Evolutionary conservation across 2,329 filamentous ascomycete genomes (phyloP), one percentile per base, ranked within the genome.

Genomic region (Xylaria sp.): DNA sequence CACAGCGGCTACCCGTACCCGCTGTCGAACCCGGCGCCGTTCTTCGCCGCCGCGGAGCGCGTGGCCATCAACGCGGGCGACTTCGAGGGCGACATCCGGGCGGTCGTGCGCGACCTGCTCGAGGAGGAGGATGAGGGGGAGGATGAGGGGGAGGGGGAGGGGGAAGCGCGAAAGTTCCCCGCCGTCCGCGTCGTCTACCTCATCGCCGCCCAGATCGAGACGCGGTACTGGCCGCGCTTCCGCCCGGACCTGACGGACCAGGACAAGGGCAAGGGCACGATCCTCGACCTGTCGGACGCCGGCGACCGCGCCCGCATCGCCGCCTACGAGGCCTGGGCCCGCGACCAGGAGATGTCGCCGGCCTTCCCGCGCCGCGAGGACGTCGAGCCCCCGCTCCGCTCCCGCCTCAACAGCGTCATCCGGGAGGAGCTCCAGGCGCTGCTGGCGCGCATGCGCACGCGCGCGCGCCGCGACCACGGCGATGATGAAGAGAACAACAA

Each of bases 1-100:
- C 59, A 65, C 40, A 66, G 64, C 54, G 65, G 65, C 39, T 67
- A 66, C 42, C 65, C 65, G n/a, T 67, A 67, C 40, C 64, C 64
- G 3, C 37, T 66, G 18, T 67, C 65, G 24, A 66, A 67, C 42
- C 64, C 65, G 21, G 65, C 64, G 44, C 65, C 65, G n/a, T 68
- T 66, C 52, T 65, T 68, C 43, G 58, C 61, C 7, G 57, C 60
- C 1, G 63, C 65, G 7, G 58, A 63, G 21, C 56, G 53, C n/a
- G 49, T 68, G 4, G 60, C 63, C 34, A 62, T 66, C 43, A 66
- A 61, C 29, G 61, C 59, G 4, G 55, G 63, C 19, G 61, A 65
- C 45, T 66, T 67, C 42, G 39, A 56, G 22, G 63, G 64, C 26
- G 65, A 67, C 13, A 59, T 66, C 29, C 48, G 50, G 37, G 34